A percentile compares a stretch with the other conserved stretches of the same genome.
phyloP scores from a whole-genome alignment of 2,329 filamentous ascomycete species.

The Trichoderma gracile region DNA sequence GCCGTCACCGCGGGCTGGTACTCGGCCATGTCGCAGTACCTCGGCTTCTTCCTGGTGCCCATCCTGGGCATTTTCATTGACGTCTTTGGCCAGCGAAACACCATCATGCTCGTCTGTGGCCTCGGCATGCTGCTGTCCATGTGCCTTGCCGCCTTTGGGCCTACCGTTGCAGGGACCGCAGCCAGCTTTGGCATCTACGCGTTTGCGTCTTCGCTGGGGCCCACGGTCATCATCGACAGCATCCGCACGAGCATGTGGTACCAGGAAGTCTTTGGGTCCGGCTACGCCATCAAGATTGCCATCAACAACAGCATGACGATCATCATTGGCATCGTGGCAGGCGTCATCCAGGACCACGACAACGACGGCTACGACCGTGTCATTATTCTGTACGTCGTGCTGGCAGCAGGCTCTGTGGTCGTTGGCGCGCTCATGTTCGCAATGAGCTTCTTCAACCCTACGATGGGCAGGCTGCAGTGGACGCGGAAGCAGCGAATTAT shows the following conservation, averaged over 20 bases:
- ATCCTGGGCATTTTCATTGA: constrained; percentile 58
- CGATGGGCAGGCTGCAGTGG: constrained; percentile 57
- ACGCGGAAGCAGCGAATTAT: constrained; percentile 53
- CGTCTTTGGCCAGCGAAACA: constrained; percentile 54
- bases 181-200: constrained; percentile 62
- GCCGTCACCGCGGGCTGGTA: constrained; percentile 62
- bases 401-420: constrained; percentile 51
- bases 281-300: constrained; percentile 60
- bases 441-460: constrained; percentile 42
- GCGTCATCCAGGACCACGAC: constrained; percentile 59
- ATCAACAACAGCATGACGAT: constrained; percentile 66
- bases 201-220: constrained; percentile 55
- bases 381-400: constrained; percentile 56
- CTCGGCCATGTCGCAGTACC: constrained; percentile 56
- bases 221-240: constrained; percentile 60
- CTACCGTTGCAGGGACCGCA: constrained; percentile 52
- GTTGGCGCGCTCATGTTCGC: constrained; percentile 46
- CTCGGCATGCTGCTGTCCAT: constrained; percentile 53
- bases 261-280: constrained; percentile 60
- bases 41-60: constrained; percentile 59
- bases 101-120: constrained; percentile 55
- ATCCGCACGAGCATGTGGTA: constrained; percentile 62
- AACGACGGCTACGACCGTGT: constrained; percentile 57
- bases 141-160: constrained; percentile 55
- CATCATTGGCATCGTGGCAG: constrained; percentile 58